These are phyloP conservation scores for Somion occarium DNA, from an alignment of 1,284 basidiomycete species.

Conservation along the genomic window DNA sequence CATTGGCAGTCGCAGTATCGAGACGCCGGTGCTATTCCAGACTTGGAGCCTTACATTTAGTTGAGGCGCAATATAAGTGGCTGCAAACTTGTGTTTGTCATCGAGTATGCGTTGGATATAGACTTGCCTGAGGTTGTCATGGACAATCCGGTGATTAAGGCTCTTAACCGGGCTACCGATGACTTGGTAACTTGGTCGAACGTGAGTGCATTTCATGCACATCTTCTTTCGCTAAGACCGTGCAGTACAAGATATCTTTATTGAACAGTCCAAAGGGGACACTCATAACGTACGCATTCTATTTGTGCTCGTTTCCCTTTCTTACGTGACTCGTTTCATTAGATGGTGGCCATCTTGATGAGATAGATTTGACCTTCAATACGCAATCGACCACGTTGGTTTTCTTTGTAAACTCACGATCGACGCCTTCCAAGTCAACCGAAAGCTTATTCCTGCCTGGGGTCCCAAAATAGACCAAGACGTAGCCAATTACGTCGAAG, in stretches of 20 bases:
- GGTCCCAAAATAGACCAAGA: conserved; percentile 27
- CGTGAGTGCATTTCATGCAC: conserved; percentile 21
- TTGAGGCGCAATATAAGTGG: conserved; percentile 30
- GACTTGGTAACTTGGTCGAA: conserved; percentile 40
- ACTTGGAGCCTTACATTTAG: conserved; percentile 34
- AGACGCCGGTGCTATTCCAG: conserved; percentile 27
- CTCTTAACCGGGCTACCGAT: conserved; percentile 33
- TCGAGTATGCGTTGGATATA: conserved; percentile 36
- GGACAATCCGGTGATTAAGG: conserved; percentile 31
- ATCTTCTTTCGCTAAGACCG: background rate
- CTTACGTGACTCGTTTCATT: background rate
- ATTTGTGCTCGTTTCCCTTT: background rate
- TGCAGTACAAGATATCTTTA: conserved; percentile 30
- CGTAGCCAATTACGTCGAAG: conserved; percentile 27
- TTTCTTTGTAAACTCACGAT: conserved; percentile 29
- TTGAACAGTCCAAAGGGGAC: conserved; percentile 34
- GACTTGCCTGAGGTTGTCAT: conserved; percentile 36
- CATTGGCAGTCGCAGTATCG: conserved; percentile 31
- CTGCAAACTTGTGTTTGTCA: conserved; percentile 35
- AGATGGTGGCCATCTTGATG: conserved; percentile 29
- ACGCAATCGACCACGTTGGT: conserved; percentile 32
- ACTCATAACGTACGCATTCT: conserved; percentile 27
- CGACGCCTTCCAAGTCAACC: conserved; percentile 27
- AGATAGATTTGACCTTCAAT: conserved; percentile 26
- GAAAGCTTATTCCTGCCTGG: conserved; percentile 26